Conservation (phyloP, 768 basidiomycete genomes). For the Russula brevipes region DNA sequence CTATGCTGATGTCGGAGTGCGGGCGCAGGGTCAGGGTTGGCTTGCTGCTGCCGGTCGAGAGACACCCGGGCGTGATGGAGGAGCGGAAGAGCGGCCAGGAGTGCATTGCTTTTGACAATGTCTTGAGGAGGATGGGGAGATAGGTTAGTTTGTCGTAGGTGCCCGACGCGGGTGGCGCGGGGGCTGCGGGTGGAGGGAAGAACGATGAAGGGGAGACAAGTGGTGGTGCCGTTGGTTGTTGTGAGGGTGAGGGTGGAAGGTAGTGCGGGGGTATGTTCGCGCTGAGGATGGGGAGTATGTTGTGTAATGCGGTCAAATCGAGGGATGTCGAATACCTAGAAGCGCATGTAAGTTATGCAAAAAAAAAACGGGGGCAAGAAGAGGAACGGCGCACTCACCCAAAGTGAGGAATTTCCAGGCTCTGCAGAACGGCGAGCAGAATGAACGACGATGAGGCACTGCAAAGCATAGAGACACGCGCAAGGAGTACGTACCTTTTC, state of each 20-base stretch:
- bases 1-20: constrained; percentile 68
- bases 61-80: constrained; percentile 49
- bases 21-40: constrained; percentile 70
- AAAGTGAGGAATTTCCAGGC: constrained; percentile 82
- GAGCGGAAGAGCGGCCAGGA: constrained; percentile 83
- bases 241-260: constrained; percentile 38
- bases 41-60: constrained; percentile 34
- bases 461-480: background rate
- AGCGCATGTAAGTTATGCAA: background rate
- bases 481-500: constrained; percentile 48
- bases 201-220: constrained; percentile 40
- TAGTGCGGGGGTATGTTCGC: constrained; percentile 60
- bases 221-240: constrained; percentile 33
- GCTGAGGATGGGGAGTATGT: constrained; percentile 59
- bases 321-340: constrained; percentile 66
- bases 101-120: constrained; percentile 70
- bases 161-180: constrained; percentile 44
- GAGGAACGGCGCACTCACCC: constrained; percentile 42
- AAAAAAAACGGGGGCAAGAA: background rate
- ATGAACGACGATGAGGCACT: background rate
- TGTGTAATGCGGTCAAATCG: constrained; percentile 66
- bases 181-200: constrained; percentile 37
- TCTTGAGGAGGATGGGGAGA: constrained; percentile 80
- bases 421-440: constrained; percentile 39
- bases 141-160: constrained; percentile 69